Evolutionary conservation across 306 rosid genomes (phyloP), one percentile per base, ranked within the genome.

Genomic region (Astragalus membranaceus): DNA sequence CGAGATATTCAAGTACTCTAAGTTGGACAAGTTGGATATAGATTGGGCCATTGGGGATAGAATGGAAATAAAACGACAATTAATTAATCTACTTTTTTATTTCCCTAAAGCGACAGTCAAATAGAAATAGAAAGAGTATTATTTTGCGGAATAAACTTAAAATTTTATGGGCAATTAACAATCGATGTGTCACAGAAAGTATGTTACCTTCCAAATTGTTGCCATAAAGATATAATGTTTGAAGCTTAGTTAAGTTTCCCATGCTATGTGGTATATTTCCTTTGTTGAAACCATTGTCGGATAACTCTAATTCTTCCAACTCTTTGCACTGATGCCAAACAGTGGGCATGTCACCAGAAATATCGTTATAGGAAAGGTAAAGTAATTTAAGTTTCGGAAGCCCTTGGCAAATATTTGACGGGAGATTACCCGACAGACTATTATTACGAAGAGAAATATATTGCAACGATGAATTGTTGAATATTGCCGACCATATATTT

Each of bases 271-370:
- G 74, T 6, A 75, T 55, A 7, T 10, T 29, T 14, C 74, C 55
- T 14, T 29, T 49, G 12, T 16, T 14, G 5, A 78, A 72, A 30
- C 13, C 7, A 5, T 78, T 78, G 32, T 1, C 7, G 0, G 49
- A 15, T 7, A 78, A 15, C 7, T 0, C 0, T 3, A 70, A 53
- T 2, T 6, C 5, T 70, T 29, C 37, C 14, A 69, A 36, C 61
- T 60, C 56, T 42, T 42, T 44, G 57, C 75, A 76, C 12, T 50
- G 57, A 49, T 17, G 12, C 80, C 80, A 76, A 60, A 14, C 12
- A 11, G 29, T 15, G 5, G 73, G 67, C 10, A 75, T 52, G 10
- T 50, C 9, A 69, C 80, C 71, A 26, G 29, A 29, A 9, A 76
- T 0, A 16, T 5, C 16, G 61, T 76, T 76, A 1, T 0, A 0